Evolutionary conservation across 2,329 filamentous ascomycete species (phyloP), one percentile per base, ranked within the genome.

Genomic region (Westerdykella sp.): DNA sequence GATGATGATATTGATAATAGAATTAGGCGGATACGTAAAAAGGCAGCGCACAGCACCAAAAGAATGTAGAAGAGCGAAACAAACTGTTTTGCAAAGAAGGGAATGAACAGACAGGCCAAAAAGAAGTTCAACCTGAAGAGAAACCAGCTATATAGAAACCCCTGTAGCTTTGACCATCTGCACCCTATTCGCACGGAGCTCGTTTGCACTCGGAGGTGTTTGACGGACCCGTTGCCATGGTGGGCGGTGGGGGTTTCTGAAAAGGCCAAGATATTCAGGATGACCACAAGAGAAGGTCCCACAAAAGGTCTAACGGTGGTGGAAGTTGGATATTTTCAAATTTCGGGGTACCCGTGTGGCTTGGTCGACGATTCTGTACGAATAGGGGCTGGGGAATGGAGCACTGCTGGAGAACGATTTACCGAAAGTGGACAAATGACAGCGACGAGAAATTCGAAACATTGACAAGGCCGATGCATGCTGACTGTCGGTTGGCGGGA

Each of bases 11-110:
- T 54, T 54, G 44, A 52, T 50, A 49, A 54, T 56, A 52, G 46
- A 44, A 43, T 13, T 35, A 35, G 32, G n/a, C n/a, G 16, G 37
- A 42, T 31, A 55, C 51, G n/a, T n/a, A 48, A 54, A 50, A 43
- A 42, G 50, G 39, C 51, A 53, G 50, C 52, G 55, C 52, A 46
- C 55, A 48, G 52, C 54, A 56, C 55, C 50, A 18, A 35, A 35
- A 36, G 44, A 45, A 35, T 37, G 44, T 46, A 53, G 43, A 40
- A 42, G 50, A 50, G 44, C 39, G 45, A 47, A 38, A 34, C 44
- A 51, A 43, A 44, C 2, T 28, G 35, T 18, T 30, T 42, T 43
- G 43, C 41, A 37, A 37, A 43, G 34, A 28, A 39, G 46, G 36
- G 44, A 39, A 23, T 31, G 15, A 21, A 37, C 35, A 46, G 18